Percentiles rank a stretch among this genome's conserved stretches.
phyloP scores from a whole-genome alignment of 2,329 filamentous ascomycete genomes.

The Trichoderma endophyticum region DNA sequence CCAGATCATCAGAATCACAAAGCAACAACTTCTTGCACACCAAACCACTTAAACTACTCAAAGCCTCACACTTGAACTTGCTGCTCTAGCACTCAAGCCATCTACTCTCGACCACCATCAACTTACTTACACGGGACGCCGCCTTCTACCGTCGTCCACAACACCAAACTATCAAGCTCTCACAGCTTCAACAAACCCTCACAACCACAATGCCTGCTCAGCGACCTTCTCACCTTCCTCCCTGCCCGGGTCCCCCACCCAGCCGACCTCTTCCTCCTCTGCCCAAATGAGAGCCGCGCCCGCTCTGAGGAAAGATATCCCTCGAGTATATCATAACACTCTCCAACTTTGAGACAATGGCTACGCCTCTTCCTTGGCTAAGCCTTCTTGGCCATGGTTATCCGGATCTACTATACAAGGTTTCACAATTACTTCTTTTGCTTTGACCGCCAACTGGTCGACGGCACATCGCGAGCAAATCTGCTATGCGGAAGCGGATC shows the following conservation, averaged over 20 bases:
- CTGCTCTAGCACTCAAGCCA: constrained; percentile 1
- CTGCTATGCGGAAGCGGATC: constrained; percentile 16
- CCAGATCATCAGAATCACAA: constrained; percentile 10
- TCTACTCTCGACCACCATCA: not conserved
- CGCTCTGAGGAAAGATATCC: not conserved
- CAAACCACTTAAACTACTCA: not conserved
- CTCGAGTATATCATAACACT: not conserved
- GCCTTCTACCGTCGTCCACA: constrained; percentile 15
- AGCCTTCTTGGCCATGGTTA: not conserved
- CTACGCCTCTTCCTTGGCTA: not conserved
- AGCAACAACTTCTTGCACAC: not conserved
- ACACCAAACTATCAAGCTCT: constrained; percentile 15
- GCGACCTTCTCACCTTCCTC: constrained; percentile 63
- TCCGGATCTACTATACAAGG: constrained; percentile 6
- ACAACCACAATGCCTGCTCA: constrained; percentile 51
- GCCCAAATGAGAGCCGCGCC: constrained; percentile 52
- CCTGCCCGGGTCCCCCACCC: constrained; percentile 64
- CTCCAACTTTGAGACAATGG: constrained; percentile 26
- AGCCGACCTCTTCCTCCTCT: constrained; percentile 63
- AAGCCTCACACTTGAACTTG: not conserved
- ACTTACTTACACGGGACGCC: constrained; percentile 15
- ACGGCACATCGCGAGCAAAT: constrained; percentile 1
- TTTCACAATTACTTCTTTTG: not conserved
- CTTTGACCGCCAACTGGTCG: not conserved
- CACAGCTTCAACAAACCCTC: constrained; percentile 17